These are phyloP conservation scores for Jamesozyma jinghongensis DNA, from an alignment of 805 yeast species.

Conservation along the genomic window DNA sequence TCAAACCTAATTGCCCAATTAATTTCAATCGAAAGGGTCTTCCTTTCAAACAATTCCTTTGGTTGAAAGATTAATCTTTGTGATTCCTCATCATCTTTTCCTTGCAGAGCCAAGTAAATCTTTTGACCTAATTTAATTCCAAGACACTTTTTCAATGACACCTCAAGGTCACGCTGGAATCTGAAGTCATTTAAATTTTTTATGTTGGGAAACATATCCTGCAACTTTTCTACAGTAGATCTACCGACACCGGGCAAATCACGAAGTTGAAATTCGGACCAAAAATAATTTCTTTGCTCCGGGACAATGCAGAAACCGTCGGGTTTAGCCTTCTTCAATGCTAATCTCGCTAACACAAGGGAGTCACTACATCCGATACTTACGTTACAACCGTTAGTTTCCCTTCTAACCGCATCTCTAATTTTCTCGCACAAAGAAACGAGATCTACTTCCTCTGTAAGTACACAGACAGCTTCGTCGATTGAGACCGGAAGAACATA, in stretches of 20 bases:
- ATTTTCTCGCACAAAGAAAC: slow-evolving; percentile 21
- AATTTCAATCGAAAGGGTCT: slow-evolving; percentile 78
- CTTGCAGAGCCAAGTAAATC: slow-evolving; percentile 50
- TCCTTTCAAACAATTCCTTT: slow-evolving; percentile 43
- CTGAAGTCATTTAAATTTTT: slow-evolving; percentile 32
- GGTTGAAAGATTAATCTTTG: slow-evolving; percentile 45
- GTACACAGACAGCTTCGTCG: slow-evolving; percentile 66
- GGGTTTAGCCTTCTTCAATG: slow-evolving; percentile 72
- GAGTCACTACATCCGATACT: slow-evolving; percentile 75
- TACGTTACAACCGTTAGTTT: slow-evolving; percentile 52
- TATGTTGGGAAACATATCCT: slow-evolving; percentile 8
- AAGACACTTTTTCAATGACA: slow-evolving; percentile 36
- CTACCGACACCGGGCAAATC: slow-evolving; percentile 59
- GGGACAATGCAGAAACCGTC: slow-evolving; percentile 45
- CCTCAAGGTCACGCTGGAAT: slow-evolving; percentile 18
- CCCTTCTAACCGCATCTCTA: slow-evolving; percentile 35
- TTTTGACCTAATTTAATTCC: slow-evolving; percentile 68
- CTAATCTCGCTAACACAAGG: slow-evolving; percentile 67
- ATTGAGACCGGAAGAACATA: slow-evolving; percentile 72
- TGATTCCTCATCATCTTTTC: slow-evolving; percentile 51
- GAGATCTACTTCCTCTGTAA: not conserved
- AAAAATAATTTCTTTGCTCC: slow-evolving; percentile 19
- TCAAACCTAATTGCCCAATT: slow-evolving; percentile 84
- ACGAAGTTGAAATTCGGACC: slow-evolving; percentile 21
- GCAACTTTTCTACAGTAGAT: slow-evolving; percentile 41